Base-by-base conservation (phyloP, 1,284 basidiomycete genomes). In the Ceratobasidium sp. region DNA sequence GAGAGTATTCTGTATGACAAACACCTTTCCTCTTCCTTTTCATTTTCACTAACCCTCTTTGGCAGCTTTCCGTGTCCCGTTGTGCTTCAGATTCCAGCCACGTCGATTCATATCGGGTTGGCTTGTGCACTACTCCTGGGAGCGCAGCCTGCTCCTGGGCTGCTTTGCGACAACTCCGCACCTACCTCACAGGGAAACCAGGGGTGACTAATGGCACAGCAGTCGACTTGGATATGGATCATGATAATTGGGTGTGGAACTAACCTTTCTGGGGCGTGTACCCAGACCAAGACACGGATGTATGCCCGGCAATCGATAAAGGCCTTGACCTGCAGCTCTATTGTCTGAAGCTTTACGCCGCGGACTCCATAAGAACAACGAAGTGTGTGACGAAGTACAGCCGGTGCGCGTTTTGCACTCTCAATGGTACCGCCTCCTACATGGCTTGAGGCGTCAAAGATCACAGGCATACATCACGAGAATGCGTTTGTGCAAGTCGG, bases 221-320 rank as follows among this genome's bases (percentile, higher is more conserved):
- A n/a, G 49, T 74, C 11, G 29, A 40, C 11, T 44, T 74, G 49
- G 61, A 74, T 54, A 74, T 74, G 71, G 71, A 74, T 44, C 19
- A 74, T 37, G 71, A 74, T 25, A 74, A 74, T 25, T 74, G 71
- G 71, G 40, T 19, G 2, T 74, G 71, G 71, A 51, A 65, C 25
- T 73, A 64, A 44, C n/a, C 43, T 19, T 25, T 32, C 46, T 32
- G 25, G 19, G n/a, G 13, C 4, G 22, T 17, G 29, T 19, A 32
- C 7, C 29, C 44, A 17, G 40, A 11, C 9, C 40, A 1, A 43
- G 40, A 11, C 40, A 43, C 9, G 40, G 40, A 43, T 43, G 9
- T 43, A 43, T 43, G 40, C 40, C 13, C n/a, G 25, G 15, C 56
- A n/a, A 54, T 22, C 52, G 19, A 54, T 29, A n/a, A 54, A 11